A percentile compares a stretch with the other conserved stretches of the same genome.
phyloP scores from a whole-genome alignment of 768 basidiomycete genomes.

The Leccinum aurantiacum region DNA sequence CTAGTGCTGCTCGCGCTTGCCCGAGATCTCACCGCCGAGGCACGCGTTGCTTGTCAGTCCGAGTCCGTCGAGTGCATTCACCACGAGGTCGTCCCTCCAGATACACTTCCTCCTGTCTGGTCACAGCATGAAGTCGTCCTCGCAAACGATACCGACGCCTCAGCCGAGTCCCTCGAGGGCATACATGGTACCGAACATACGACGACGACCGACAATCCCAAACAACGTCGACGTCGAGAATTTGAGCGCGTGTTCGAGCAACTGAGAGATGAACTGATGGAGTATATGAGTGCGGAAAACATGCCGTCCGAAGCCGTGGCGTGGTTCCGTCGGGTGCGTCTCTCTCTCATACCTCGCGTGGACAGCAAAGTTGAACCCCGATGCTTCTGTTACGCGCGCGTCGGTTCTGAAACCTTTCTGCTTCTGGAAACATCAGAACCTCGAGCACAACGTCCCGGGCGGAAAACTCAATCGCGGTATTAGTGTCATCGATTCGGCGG shows the following conservation, averaged over 20 bases:
- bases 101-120: neutral
- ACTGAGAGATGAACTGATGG: conserved; percentile 79
- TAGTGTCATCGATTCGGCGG: conserved; percentile 90
- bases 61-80: neutral
- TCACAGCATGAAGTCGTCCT: neutral
- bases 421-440: conserved; percentile 47
- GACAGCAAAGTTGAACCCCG: neutral
- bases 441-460: conserved; percentile 91
- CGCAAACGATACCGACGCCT: neutral
- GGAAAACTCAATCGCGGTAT: conserved; percentile 97
- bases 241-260: conserved; percentile 72
- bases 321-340: conserved; percentile 79
- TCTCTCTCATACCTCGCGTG: neutral
- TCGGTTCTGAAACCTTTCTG: neutral
- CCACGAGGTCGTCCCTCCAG: neutral
- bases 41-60: neutral
- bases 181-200: neutral
- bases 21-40: neutral
- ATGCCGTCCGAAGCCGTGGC: conserved; percentile 82
- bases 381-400: neutral
- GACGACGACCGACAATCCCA: conserved; percentile 12
- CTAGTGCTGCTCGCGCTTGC: neutral
- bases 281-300: conserved; percentile 59
- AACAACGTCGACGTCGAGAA: conserved; percentile 47
- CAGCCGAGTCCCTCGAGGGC: neutral